Percentiles rank a stretch among this genome's conserved stretches.
These are phyloP conservation scores for Cordyceps cateniannulata DNA, from an alignment of 2,329 filamentous ascomycete genomes.

Conservation along the genomic window DNA sequence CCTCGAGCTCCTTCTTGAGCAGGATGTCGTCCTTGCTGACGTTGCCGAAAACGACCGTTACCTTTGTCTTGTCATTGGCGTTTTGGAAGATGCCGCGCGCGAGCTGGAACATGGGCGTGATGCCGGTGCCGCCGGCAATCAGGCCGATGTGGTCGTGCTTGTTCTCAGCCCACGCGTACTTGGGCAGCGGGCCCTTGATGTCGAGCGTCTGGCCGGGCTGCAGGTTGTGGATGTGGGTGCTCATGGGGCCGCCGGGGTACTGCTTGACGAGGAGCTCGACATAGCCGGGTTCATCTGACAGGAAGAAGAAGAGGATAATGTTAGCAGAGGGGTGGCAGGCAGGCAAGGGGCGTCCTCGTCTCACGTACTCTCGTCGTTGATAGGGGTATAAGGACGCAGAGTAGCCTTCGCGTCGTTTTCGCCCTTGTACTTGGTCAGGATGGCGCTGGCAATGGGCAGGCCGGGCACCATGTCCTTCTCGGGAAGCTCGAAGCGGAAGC, in stretches of 20 bases:
- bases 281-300: constrained; percentile 65
- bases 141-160: constrained; percentile 87
- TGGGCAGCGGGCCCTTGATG: constrained; percentile 92
- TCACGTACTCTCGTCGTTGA: constrained; percentile 69
- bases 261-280: constrained; percentile 88
- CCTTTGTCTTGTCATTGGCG: constrained; percentile 94
- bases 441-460: constrained; percentile 72
- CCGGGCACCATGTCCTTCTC: constrained; percentile 81
- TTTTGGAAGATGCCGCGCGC: constrained; percentile 89
- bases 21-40: constrained; percentile 85
- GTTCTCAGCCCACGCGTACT: constrained; percentile 84
- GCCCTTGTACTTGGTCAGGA: constrained; percentile 88
- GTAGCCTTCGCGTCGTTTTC: constrained; percentile 78
- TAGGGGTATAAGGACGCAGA: constrained; percentile 87
- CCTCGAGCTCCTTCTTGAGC: constrained; percentile 74
- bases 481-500: constrained; percentile 78
- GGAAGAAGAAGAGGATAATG: neutral
- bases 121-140: constrained; percentile 91
- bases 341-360: neutral
- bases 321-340: neutral
- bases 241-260: constrained; percentile 90
- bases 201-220: constrained; percentile 74
- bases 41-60: constrained; percentile 93
- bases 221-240: constrained; percentile 78
- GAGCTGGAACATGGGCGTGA: constrained; percentile 98